phyloP scores from a whole-genome alignment of 495 filamentous ascomycete species.

The Penicillium flavigenum region DNA sequence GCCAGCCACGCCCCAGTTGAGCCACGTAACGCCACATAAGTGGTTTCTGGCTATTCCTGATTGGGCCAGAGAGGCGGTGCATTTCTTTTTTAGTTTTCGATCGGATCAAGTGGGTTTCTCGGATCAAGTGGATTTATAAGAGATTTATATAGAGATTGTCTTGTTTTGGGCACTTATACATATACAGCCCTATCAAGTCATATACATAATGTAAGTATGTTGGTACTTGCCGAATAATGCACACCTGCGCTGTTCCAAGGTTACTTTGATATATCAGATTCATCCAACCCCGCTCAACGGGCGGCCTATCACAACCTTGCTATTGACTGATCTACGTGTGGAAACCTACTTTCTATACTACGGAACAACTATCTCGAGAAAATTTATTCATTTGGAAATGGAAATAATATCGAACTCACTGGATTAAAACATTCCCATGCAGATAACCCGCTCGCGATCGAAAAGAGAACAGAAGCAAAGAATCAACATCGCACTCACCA shows the following conservation, averaged over 20 bases:
- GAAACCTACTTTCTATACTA: neutral
- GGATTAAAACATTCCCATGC: neutral
- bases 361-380: neutral
- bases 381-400: neutral
- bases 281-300: neutral
- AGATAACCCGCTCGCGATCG: neutral
- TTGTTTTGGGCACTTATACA: neutral
- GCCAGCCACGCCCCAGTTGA: neutral
- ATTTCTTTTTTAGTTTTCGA: conserved; percentile 4
- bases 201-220: neutral
- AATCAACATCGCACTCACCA: neutral
- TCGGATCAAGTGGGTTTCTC: neutral
- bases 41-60: neutral
- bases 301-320: neutral
- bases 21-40: conserved; percentile 30
- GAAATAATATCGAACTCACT: neutral
- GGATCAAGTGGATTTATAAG: too few relatives aligned
- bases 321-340: neutral
- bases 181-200: neutral
- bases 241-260: too few relatives aligned
- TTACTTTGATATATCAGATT: neutral
- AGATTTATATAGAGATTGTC: neutral
- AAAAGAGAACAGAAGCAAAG: neutral
- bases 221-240: neutral
- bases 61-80: conserved; percentile 22